Conservation (phyloP, 1,139 yeast species). For the Kodamaea ohmeri region DNA sequence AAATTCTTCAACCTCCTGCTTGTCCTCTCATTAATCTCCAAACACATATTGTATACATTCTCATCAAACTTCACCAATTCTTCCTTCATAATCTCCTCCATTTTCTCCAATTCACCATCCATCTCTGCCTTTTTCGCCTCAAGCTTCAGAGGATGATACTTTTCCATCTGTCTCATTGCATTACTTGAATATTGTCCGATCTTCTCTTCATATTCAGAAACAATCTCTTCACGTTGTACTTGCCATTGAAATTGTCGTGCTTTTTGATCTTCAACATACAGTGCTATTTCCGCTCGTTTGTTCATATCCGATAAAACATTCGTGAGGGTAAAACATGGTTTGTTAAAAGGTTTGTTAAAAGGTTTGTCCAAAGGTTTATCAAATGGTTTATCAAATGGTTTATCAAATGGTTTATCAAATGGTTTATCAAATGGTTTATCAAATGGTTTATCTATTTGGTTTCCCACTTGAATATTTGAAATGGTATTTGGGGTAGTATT, state of each 20-base stretch:
- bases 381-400: no score
- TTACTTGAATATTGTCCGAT: constrained; percentile 8
- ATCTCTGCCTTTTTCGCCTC: constrained; percentile 10
- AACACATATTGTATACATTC: constrained; percentile 17
- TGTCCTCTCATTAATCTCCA: constrained; percentile 20
- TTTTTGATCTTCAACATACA: constrained; percentile 18
- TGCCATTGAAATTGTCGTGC: constrained; percentile 19
- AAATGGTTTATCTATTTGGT: no score
- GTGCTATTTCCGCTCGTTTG: constrained; percentile 9
- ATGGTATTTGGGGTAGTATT: no score
- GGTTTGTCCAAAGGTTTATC: no score
- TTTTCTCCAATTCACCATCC: constrained; percentile 10
- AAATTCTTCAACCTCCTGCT: constrained; percentile 16
- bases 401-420: no score
- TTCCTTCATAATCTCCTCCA: constrained; percentile 11
- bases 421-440: no score
- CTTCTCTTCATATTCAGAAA: constrained; percentile 12
- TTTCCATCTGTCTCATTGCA: constrained; percentile 13
- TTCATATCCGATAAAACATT: constrained; percentile 6
- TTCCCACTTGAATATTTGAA: no score
- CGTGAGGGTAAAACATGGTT: not conserved
- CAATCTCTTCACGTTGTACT: constrained; percentile 15
- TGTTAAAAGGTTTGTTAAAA: no score
- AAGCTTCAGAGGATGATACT: constrained; percentile 19
- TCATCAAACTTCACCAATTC: constrained; percentile 20